Evolutionary conservation across 305 asterid species (phyloP), one percentile per base, ranked within the genome.

Genomic region (Withania somnifera): DNA sequence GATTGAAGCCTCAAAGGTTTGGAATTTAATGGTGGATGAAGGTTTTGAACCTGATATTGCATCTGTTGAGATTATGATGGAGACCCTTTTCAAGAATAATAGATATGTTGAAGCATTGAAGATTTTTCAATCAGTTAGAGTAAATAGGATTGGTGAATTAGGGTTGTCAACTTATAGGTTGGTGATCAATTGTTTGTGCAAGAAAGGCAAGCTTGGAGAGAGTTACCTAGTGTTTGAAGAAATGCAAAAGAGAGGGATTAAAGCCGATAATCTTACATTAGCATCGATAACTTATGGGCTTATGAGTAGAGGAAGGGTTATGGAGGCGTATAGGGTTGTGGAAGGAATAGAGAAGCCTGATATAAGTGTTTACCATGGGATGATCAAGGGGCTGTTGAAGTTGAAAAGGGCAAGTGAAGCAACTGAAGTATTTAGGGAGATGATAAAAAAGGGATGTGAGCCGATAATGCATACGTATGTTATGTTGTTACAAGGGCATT

Each of bases 401-500:
- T 80, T 92, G 87, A 94, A 90, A 85, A 93, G 89, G 83, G 88
- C 94, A 34, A 80, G 85, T 8, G 98, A 94, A 76, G 98, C 98
- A 1, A 95, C 98, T 3, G 83, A 91, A 82, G 94, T 95, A 58
- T 95, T 95, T 85, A 85, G 99, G 87, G 97, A 94, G 87, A 95
- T 95, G 99, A 89, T 92, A 47, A 86, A 53, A 76, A 85, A 82
- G 56, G 97, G 97, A n/a, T 92, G 97, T 47, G 98, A 94, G 89
- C 99, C 98, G 1, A 94, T 86, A 2, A 95, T 95, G 98, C 98
- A 95, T 84, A 95, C 98, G 0, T 95, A 95, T 76, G 87, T 95
- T 45, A 92, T 95, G 98, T 81, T 95, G 85, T 80, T 95, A 89
- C 98, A 95, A 85, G 97, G 97, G 54, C 96, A 95, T 88, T 66